Evolutionary conservation across 805 yeast genomes (phyloP).

Genomic region (Saccharomycopsis sp.): DNA sequence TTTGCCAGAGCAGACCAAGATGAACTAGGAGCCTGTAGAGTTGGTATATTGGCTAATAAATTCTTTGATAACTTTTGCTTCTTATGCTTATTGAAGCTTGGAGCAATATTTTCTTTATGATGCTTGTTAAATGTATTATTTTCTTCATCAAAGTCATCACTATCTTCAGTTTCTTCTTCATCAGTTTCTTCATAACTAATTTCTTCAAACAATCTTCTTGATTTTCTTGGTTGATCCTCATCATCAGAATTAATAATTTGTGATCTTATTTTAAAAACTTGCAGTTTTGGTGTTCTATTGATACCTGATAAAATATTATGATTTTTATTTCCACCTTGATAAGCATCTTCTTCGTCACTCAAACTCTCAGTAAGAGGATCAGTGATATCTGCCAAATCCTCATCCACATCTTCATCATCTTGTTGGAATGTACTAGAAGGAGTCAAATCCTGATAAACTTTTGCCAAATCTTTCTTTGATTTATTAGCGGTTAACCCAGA

Average conservation of each 20-base stretch:
- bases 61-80: conserved; percentile 16
- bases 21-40: conserved; percentile 30
- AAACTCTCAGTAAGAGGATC: conserved; percentile 13
- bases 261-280: conserved; percentile 5
- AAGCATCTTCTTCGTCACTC: conserved; percentile 15
- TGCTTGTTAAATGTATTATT: conserved; percentile 17
- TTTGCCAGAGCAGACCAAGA: conserved; percentile 31
- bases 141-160: conserved; percentile 3
- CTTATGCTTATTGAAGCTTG: not conserved
- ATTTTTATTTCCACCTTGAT: not conserved
- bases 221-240: not conserved
- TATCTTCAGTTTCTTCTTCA: conserved; percentile 15
- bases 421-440: conserved; percentile 17
- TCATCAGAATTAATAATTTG: not conserved
- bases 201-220: conserved; percentile 13
- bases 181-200: conserved; percentile 11
- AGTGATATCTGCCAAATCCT: not conserved
- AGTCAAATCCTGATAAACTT: conserved; percentile 13
- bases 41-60: conserved; percentile 24
- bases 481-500: not conserved
- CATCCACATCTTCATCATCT: conserved; percentile 11
- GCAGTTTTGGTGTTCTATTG: conserved; percentile 8
- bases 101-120: not conserved
- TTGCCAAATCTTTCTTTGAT: not conserved
- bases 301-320: not conserved